A percentile compares a stretch with the other conserved stretches of the same genome.
phyloP scores from a whole-genome alignment of 1,139 yeast species.

The Saccharomycopsis crataegensis region DNA sequence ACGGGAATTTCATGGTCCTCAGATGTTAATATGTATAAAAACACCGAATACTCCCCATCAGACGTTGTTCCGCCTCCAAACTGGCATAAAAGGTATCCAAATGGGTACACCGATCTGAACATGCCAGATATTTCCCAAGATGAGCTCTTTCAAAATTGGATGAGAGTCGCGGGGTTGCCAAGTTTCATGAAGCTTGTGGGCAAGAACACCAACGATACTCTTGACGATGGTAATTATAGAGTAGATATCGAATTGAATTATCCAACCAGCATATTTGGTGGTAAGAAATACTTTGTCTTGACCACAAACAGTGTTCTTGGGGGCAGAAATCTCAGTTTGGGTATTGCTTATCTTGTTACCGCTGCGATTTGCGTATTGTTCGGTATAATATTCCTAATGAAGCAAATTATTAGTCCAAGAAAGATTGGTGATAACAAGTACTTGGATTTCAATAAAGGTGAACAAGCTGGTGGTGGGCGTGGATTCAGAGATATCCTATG shows the following conservation, averaged over 20 bases:
- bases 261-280: slow-evolving; percentile 63
- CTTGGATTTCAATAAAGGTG: slow-evolving; percentile 22
- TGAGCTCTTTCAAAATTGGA: slow-evolving; percentile 68
- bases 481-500: slow-evolving; percentile 13
- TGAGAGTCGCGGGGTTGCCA: slow-evolving; percentile 77
- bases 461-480: slow-evolving; percentile 1
- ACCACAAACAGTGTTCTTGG: slow-evolving; percentile 66
- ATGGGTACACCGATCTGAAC: slow-evolving; percentile 62
- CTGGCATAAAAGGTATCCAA: slow-evolving; percentile 59
- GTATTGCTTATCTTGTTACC: slow-evolving; percentile 58
- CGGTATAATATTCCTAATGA: slow-evolving; percentile 37
- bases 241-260: slow-evolving; percentile 56
- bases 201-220: slow-evolving; percentile 41
- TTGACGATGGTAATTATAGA: slow-evolving; percentile 53
- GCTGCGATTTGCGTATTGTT: slow-evolving; percentile 36
- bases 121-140: slow-evolving; percentile 53
- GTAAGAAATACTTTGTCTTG: slow-evolving; percentile 58
- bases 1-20: slow-evolving; percentile 62
- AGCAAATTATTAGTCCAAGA: slow-evolving; percentile 40
- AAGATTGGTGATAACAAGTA: slow-evolving; percentile 36
- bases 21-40: slow-evolving; percentile 51
- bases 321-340: slow-evolving; percentile 61
- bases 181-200: slow-evolving; percentile 61
- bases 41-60: slow-evolving; percentile 47
- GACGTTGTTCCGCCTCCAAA: slow-evolving; percentile 74